Evolutionary conservation across 225 moss, liverwort and hornwort genomes (phyloP), one percentile per base, ranked within the genome.

Genomic region (Polytrichum commune): DNA sequence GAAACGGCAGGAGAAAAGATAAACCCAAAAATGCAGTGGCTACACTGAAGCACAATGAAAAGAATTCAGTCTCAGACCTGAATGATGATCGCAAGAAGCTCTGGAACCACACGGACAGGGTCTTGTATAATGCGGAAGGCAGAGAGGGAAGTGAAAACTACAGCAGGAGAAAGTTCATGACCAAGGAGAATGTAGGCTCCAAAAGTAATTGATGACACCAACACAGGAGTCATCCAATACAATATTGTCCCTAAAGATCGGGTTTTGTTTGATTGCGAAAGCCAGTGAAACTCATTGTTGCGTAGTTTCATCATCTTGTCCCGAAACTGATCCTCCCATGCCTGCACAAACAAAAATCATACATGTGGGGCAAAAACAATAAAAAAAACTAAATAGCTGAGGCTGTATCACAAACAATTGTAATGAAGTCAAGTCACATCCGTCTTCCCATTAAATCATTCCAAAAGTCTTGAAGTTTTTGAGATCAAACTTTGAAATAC

Each of bases 301-400:
- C 89, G 89, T 27, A 89, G 29, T 65, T 75, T 68, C 83, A 79
- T 81, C 73, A 84, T 63, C 65, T 72, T 79, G 53, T 35, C 79
- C 27, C 74, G 68, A n/a, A 83, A 89, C 30, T 79, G 55, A 19
- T 86, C 86, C 76, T 89, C 86, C 89, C 86, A 89, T 5, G 89
- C 89, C 87, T 87, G 62, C 29, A 72, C 26, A 55, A 35, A 55
- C 22, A 16, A 30, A 35, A 16, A 13, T 16, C 46, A 16, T 46
- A 46, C 13, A 46, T 46, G 46, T 16, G 16, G 3, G 13, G 4
- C 3, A 46, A 16, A 46, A 46, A 46, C 2, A 3, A 32, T 32
- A 7, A 7, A 26, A 6, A 30, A 30, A 30, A n/a, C n/a, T 5
- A 30, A 6, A 30, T 46, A 46, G 16, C 3, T 16, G 46, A 46